Evolutionary conservation across 768 basidiomycete genomes (phyloP), one percentile per base, ranked within the genome.

Genomic region (Lactarius psammicola): DNA sequence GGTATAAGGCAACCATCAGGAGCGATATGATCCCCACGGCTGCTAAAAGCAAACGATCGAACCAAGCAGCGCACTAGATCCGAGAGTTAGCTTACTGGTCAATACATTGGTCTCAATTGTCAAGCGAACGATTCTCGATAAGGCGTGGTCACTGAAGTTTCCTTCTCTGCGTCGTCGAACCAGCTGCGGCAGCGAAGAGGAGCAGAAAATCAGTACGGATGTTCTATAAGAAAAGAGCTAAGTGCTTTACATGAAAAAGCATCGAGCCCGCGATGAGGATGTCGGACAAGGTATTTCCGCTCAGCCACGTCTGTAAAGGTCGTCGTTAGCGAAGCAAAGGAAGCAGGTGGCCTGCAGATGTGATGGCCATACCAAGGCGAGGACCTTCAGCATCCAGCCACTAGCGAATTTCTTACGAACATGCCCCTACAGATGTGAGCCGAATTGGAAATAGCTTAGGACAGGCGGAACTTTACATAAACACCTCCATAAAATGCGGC

Each of bases 101-200:
- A 72, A 62, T 0, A 65, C 18, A 26, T 66, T 66, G 10, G 60
- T 62, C 56, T 66, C 65, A 26, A 66, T 13, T 0, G 55, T 66
- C 60, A 66, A 57, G 31, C 60, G n/a, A 17, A 62, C 17, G 28
- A 66, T 26, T 33, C 2, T 61, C 8, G 30, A 15, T 8, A 65
- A 23, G 1, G 44, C 42, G 20, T 56, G 34, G 0, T 61, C 26
- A 26, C 34, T 11, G 20, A 49, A 49, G 31, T 2, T 6, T 1
- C 1, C 5, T 23, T 11, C 10, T 8, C 23, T 23, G 10, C 18
- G 31, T 2, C 46, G 56, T 23, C 2, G 15, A 8, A 2, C 1
- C 28, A 61, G 30, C 60, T 62, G 4, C 6, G 20, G 38, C 10
- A 31, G 6, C 1, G n/a, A 2, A 18, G 13, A 2, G 9, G 38